These are phyloP conservation scores for Trichoderma sp. DNA, from an alignment of 2,329 filamentous ascomycete genomes.

Conservation along the genomic window DNA sequence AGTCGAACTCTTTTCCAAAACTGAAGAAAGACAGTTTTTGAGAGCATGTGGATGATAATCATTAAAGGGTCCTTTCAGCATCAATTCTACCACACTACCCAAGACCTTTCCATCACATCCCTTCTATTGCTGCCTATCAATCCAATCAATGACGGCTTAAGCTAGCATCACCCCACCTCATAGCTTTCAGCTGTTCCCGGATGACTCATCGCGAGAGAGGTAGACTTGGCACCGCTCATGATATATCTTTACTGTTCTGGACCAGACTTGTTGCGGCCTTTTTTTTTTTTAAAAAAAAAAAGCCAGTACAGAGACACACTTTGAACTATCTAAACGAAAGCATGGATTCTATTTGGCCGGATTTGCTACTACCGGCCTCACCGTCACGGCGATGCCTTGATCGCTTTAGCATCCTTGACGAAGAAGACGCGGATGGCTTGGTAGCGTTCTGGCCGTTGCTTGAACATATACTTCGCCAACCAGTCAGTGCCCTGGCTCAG, in stretches of 20 bases:
- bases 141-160: neutral
- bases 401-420: conserved; percentile 39
- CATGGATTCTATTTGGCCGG: neutral
- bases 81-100: neutral
- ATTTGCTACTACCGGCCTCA: conserved; percentile 29
- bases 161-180: neutral
- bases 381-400: conserved; percentile 33
- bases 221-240: neutral
- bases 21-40: neutral
- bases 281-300: too few relatives aligned
- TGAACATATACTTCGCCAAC: conserved; percentile 31
- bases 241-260: neutral
- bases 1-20: neutral
- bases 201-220: conserved; percentile 16
- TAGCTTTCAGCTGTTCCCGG: neutral
- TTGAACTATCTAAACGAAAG: too few relatives aligned
- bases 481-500: conserved; percentile 27
- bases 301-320: too few relatives aligned
- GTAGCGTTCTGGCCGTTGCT: conserved; percentile 38
- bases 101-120: neutral
- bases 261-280: neutral
- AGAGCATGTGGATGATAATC: neutral
- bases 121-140: neutral
- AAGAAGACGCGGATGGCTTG: conserved; percentile 35
- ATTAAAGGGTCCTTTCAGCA: neutral